Base-by-base conservation (phyloP, 202 grass and related monocot genomes). In the Cymbopogon flexuosus region DNA sequence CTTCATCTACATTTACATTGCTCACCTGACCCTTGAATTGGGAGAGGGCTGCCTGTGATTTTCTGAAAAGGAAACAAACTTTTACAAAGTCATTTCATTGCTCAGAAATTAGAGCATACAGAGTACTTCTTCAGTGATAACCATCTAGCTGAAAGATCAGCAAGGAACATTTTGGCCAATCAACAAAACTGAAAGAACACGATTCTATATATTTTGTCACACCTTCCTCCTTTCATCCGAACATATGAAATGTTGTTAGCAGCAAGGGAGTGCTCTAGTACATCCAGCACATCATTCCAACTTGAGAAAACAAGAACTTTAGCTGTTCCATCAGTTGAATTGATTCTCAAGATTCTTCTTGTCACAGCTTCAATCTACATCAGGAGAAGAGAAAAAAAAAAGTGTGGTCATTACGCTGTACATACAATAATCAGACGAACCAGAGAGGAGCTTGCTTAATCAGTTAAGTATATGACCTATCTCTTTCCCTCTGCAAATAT, bases 211-310 rank as follows among this genome's bases (percentile, higher is more conserved):
- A 60, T 0, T 24, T 80, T 60, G 77, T 73, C 73, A 43, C 87
- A 94, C 95, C 95, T 91, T 87, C 95, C 92, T 71, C 95, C 95
- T 91, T 98, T 98, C 95, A 98, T 98, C 46, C 95, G 86, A 68
- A 90, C 88, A 84, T 84, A 97, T 80, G 85, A 81, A 61, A 98
- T 79, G 68, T 78, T 81, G 42, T 98, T 98, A 79, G 90, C 81
- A 62, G 68, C 76, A 60, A 98, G 88, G 62, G 92, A 89, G 84
- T 98, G 95, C 62, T 89, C 95, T 81, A 98, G 52, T 35, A 98
- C 88, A 91, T 93, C 88, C 63, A 98, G 86, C 33, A 94, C 95
- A 84, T 94, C 95, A 56, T 94, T 98, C 95, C 92, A 98, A 84
- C 90, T 94, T 84, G 95, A 94, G 81, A 94, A 98, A 83, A 94